phyloP scores from a whole-genome alignment of 805 yeast species.

The Tetrapisispora phaffii region DNA sequence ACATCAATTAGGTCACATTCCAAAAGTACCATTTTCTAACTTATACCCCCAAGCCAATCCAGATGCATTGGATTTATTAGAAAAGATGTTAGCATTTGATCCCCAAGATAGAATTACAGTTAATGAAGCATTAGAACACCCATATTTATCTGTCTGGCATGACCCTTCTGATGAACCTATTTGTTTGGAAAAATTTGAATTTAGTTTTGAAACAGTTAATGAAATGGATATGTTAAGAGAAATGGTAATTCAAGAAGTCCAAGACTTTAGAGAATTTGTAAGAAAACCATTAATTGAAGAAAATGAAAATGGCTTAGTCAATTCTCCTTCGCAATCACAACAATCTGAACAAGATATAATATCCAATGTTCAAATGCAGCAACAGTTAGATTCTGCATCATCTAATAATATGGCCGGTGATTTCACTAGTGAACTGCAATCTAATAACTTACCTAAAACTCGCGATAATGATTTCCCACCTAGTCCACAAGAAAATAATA shows the following conservation, averaged over 20 bases:
- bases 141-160: slow-evolving; percentile 83
- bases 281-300: slow-evolving; percentile 62
- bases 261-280: slow-evolving; percentile 67
- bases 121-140: slow-evolving; percentile 80
- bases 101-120: slow-evolving; percentile 79
- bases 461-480: slow-evolving; percentile 46
- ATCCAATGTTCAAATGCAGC: not conserved
- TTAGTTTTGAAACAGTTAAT: slow-evolving; percentile 74
- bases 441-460: slow-evolving; percentile 27
- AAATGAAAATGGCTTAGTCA: slow-evolving; percentile 26
- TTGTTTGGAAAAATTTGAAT: slow-evolving; percentile 74
- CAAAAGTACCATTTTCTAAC: slow-evolving; percentile 58
- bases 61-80: slow-evolving; percentile 70
- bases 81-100: slow-evolving; percentile 74
- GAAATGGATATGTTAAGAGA: slow-evolving; percentile 66
- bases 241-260: slow-evolving; percentile 74
- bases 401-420: not conserved
- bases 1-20: slow-evolving; percentile 73
- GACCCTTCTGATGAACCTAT: slow-evolving; percentile 87
- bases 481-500: slow-evolving; percentile 45
- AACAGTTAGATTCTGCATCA: not conserved
- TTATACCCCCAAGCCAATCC: slow-evolving; percentile 83
- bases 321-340: slow-evolving; percentile 7
- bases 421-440: not conserved
- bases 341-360: slow-evolving; percentile 21